Evolutionary conservation across 108 stramenopile genomes (phyloP).

Genomic region (Nannochloropsis salina): DNA sequence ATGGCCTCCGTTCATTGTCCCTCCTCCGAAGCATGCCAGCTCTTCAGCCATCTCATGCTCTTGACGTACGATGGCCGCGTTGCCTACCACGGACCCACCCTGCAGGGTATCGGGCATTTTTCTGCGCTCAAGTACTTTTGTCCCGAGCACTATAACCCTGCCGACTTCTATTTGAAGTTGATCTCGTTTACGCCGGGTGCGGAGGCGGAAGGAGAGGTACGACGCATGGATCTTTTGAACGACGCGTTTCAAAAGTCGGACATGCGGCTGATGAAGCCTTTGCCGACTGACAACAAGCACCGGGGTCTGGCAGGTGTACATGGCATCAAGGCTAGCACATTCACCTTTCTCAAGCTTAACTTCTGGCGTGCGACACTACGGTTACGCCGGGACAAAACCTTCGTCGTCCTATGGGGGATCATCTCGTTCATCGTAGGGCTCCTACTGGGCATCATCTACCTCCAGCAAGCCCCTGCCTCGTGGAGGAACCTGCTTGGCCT

Average conservation of each 20-base stretch:
- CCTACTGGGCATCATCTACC: neutral
- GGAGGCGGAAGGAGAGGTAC: neutral
- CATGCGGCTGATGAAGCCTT: neutral
- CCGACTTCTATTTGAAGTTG: conserved; percentile 4
- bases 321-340: neutral
- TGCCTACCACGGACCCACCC: neutral
- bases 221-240: neutral
- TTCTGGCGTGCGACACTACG: neutral
- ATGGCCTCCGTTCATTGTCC: conserved; percentile 2
- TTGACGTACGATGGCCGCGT: neutral
- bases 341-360: neutral
- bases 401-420: neutral
- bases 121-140: neutral
- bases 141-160: neutral
- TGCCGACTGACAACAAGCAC: neutral
- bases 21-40: conserved; percentile 8
- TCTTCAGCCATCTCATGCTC: conserved; percentile 20
- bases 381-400: neutral
- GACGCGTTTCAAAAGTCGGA: neutral
- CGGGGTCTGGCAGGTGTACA: neutral
- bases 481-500: neutral
- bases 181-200: neutral
- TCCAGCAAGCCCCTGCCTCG: neutral
- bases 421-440: neutral
- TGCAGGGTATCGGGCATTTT: neutral